A percentile compares a stretch with the other conserved stretches of the same genome.
These are phyloP conservation scores for Fraxinus albicans DNA, from an alignment of 305 asterid genomes.

Conservation along the genomic window DNA sequence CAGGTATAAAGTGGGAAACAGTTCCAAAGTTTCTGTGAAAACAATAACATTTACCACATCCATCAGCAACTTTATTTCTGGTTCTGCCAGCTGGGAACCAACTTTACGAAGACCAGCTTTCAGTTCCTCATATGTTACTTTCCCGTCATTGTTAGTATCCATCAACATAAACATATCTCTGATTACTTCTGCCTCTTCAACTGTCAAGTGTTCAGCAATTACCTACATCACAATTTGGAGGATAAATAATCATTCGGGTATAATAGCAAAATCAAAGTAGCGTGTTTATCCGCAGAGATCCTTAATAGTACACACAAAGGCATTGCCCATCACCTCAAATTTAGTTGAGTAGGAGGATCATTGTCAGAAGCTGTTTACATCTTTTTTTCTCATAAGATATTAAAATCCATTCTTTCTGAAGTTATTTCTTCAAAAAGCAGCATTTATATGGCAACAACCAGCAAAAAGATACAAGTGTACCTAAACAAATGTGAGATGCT, in stretches of 20 bases:
- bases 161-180: constrained; percentile 89
- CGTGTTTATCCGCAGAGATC: neutral
- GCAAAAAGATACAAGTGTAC: neutral
- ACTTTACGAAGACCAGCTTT: constrained; percentile 80
- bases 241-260: constrained; percentile 3
- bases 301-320: neutral
- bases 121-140: constrained; percentile 83
- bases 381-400: neutral
- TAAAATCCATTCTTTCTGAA: neutral
- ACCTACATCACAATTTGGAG: constrained; percentile 48
- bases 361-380: neutral
- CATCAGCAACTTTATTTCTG: constrained; percentile 92
- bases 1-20: neutral
- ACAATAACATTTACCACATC: constrained; percentile 69
- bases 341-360: neutral
- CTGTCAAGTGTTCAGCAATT: constrained; percentile 84
- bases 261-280: neutral
- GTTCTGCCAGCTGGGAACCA: constrained; percentile 94
- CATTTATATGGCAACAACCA: neutral
- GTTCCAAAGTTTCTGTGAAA: neutral
- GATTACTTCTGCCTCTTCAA: constrained; percentile 92
- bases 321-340: neutral
- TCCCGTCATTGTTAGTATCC: constrained; percentile 92
- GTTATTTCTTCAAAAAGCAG: neutral
- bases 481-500: constrained; percentile 26